A percentile compares a stretch with the other conserved stretches of the same genome.
phyloP scores from a whole-genome alignment of 2,329 filamentous ascomycete species.

The Fusarium sp. region DNA sequence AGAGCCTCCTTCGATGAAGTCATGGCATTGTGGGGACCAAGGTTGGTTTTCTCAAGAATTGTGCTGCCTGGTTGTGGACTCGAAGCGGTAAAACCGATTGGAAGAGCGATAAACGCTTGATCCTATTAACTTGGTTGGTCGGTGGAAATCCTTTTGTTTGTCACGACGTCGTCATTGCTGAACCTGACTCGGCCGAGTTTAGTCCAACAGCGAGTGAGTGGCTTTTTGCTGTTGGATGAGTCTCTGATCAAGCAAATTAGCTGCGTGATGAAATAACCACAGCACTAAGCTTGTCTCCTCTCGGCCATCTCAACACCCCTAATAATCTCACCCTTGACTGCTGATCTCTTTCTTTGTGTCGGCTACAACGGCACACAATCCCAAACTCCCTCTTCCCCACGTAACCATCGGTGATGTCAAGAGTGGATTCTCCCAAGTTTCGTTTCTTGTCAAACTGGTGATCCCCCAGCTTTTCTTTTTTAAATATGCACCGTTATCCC shows the following conservation, averaged over 20 bases:
- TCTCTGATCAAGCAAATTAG: neutral
- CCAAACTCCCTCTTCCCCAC: slow-evolving; percentile 1
- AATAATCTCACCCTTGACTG: neutral
- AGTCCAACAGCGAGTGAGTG: neutral
- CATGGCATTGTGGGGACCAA: slow-evolving; percentile 15
- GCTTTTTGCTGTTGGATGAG: neutral
- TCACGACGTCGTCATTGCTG: neutral
- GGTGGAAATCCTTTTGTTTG: neutral
- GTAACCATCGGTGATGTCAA: slow-evolving; percentile 32
- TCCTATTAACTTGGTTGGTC: neutral
- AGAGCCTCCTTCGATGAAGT: neutral
- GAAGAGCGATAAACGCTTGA: neutral
- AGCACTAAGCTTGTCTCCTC: slow-evolving; percentile 1
- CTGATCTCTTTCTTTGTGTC: neutral
- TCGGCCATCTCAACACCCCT: neutral
- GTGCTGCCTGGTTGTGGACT: slow-evolving; percentile 20
- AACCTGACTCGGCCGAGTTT: neutral
- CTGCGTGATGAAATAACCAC: slow-evolving; percentile 2
- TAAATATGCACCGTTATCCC: slow-evolving; percentile 23
- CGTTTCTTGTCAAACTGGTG: neutral
- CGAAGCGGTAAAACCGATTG: neutral
- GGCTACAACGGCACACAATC: slow-evolving; percentile 28
- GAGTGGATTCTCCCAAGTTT: slow-evolving; percentile 13
- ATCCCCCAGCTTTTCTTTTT: neutral
- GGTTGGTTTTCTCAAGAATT: slow-evolving; percentile 9